Percentiles rank a stretch among this genome's conserved stretches.
phyloP scores from a whole-genome alignment of 1,139 yeast species.

The Suhomyces chickasaworum region DNA sequence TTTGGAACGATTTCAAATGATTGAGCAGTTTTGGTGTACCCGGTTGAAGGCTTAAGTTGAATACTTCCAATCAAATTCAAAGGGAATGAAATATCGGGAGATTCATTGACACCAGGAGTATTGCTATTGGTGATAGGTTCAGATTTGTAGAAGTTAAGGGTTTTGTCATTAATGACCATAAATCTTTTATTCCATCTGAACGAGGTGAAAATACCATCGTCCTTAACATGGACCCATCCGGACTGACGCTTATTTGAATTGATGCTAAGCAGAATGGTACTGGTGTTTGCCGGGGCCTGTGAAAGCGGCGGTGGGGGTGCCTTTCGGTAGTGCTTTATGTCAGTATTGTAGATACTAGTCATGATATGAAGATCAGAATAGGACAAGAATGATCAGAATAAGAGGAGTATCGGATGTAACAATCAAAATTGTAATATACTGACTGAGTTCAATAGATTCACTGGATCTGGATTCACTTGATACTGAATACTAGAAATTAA shows the following conservation, averaged over 20 bases:
- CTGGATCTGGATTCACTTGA: too few relatives aligned
- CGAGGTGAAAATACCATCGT: constrained; percentile 78
- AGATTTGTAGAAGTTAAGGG: constrained; percentile 71
- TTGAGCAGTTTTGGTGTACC: constrained; percentile 59
- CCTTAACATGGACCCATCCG: constrained; percentile 93
- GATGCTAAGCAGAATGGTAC: constrained; percentile 24
- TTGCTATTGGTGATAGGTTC: constrained; percentile 42
- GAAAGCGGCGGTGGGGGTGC: constrained; percentile 37
- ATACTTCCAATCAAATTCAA: constrained; percentile 42
- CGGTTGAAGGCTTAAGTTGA: constrained; percentile 42
- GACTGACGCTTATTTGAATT: constrained; percentile 38
- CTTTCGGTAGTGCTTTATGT: constrained; percentile 45
- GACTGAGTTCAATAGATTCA: background rate
- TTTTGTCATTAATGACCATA: constrained; percentile 73
- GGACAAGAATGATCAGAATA: too few relatives aligned
- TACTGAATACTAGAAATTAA: too few relatives aligned
- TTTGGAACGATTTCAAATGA: constrained; percentile 75
- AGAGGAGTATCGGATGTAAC: background rate
- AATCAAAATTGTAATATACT: too few relatives aligned
- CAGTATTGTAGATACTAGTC: constrained; percentile 54
- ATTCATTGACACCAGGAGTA: constrained; percentile 19
- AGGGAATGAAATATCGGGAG: constrained; percentile 46
- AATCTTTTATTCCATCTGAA: constrained; percentile 92
- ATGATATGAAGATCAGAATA: too few relatives aligned
- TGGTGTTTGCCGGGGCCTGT: constrained; percentile 4